phyloP scores from a whole-genome alignment of 495 filamentous ascomycete species.

The Corynascus novoguineensis region DNA sequence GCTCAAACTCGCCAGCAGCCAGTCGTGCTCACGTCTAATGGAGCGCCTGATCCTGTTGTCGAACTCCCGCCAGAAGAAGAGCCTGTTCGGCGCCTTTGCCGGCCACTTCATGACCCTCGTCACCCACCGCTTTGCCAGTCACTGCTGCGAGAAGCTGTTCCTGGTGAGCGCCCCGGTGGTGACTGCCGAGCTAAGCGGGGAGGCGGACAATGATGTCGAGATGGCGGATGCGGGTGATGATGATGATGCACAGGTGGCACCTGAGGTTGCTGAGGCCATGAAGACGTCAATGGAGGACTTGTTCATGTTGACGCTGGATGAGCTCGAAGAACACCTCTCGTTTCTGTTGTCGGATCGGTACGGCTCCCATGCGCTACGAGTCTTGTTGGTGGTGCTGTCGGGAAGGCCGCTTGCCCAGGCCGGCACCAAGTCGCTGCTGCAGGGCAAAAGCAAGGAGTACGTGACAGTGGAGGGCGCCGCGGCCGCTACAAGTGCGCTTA shows the following conservation, averaged over 20 bases:
- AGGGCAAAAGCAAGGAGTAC: slow-evolving; percentile 87
- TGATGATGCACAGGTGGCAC: slow-evolving; percentile 42
- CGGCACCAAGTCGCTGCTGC: slow-evolving; percentile 61
- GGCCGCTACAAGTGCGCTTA: slow-evolving; percentile 26
- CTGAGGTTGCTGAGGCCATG: slow-evolving; percentile 27
- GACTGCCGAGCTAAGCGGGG: slow-evolving; percentile 59
- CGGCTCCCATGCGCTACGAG: slow-evolving; percentile 83
- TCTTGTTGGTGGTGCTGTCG: slow-evolving; percentile 77
- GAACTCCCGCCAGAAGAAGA: slow-evolving; percentile 73
- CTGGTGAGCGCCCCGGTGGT: slow-evolving; percentile 72
- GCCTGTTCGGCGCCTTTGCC: slow-evolving; percentile 72
- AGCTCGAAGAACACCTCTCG: slow-evolving; percentile 77
- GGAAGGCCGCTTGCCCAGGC: slow-evolving; percentile 66
- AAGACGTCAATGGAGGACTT: slow-evolving; percentile 69
- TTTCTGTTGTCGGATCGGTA: slow-evolving; percentile 81
- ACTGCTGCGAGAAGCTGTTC: slow-evolving; percentile 94
- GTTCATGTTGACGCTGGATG: slow-evolving; percentile 73
- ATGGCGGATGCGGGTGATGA: slow-evolving; percentile 27
- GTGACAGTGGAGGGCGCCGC: slow-evolving; percentile 48
- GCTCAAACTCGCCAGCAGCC: slow-evolving; percentile 89
- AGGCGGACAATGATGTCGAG: slow-evolving; percentile 20
- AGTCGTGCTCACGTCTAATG: slow-evolving; percentile 89
- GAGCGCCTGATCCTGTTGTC: slow-evolving; percentile 84
- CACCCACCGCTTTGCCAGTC: slow-evolving; percentile 91
- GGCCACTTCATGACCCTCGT: slow-evolving; percentile 86